Conservation (phyloP, 75 land plant genomes). For the Cryptomeria japonica region DNA sequence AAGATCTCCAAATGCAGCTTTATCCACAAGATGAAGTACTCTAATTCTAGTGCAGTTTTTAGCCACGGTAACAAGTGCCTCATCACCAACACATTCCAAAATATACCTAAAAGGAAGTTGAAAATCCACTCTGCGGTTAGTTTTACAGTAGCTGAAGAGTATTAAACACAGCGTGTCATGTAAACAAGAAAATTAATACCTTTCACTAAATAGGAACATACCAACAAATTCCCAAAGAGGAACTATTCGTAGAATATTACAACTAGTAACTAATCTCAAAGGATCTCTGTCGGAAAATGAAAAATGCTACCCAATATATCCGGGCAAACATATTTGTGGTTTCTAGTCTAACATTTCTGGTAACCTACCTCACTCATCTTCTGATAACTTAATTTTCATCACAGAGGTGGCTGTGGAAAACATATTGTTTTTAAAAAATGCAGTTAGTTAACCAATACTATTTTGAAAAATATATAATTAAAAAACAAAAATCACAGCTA, state of each 20-base stretch:
- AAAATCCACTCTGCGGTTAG: neutral
- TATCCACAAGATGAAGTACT: conserved; percentile 71
- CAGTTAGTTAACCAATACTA: too few relatives aligned
- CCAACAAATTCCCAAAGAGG: neutral
- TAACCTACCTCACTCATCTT: too few relatives aligned
- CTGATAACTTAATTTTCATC: neutral
- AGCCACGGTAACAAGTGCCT: conserved; percentile 44
- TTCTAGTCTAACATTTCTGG: neutral
- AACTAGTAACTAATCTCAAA: neutral
- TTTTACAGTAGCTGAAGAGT: neutral
- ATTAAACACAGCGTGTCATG: neutral
- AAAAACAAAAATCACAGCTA: neutral
- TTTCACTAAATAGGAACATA: neutral
- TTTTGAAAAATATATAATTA: too few relatives aligned
- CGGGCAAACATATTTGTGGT: neutral
- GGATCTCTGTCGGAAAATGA: neutral
- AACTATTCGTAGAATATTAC: neutral
- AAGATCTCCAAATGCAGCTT: conserved; percentile 17
- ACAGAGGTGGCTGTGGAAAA: too few relatives aligned
- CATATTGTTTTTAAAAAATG: too few relatives aligned
- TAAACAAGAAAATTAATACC: neutral
- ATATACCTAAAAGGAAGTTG: conserved; percentile 10
- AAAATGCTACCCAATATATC: neutral
- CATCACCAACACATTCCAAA: conserved; percentile 70
- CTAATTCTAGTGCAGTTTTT: conserved; percentile 48